These are phyloP conservation scores for Rhododendron vialii DNA, from an alignment of 148 eudicot species.

Conservation along the genomic window DNA sequence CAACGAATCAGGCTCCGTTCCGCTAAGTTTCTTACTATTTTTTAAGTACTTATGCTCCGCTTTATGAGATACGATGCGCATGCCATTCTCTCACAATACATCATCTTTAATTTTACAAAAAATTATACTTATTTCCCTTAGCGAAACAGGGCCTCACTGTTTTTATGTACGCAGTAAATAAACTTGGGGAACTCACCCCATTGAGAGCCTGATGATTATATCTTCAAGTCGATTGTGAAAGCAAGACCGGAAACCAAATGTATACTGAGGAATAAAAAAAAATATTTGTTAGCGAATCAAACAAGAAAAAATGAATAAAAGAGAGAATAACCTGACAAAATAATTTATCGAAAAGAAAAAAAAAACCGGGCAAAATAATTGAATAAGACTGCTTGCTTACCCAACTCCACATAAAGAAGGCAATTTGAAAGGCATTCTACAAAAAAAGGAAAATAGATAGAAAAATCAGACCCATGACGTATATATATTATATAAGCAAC, in stretches of 20 bases:
- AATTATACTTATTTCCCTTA: no score
- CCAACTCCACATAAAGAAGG: constrained; percentile 27
- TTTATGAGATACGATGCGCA: no score
- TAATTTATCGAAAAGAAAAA: no score
- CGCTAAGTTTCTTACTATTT: no score
- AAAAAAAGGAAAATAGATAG: not conserved
- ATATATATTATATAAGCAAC: not conserved
- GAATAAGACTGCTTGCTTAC: constrained; percentile 12
- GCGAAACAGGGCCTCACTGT: no score
- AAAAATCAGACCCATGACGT: not conserved
- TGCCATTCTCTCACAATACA: no score
- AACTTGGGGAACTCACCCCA: constrained; percentile 7
- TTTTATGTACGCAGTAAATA: not conserved
- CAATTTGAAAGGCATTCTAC: constrained; percentile 39
- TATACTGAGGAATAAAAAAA: constrained; percentile 19
- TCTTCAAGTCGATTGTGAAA: constrained; percentile 13
- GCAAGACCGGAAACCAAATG: constrained; percentile 35
- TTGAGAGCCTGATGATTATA: constrained; percentile 5
- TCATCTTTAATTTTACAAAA: no score
- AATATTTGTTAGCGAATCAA: not conserved
- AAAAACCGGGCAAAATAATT: not conserved
- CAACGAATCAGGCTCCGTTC: not conserved
- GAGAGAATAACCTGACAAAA: no score
- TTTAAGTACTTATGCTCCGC: no score
- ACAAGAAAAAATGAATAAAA: not conserved